Conservation (phyloP, 2,329 filamentous ascomycete genomes). For the Fusarium annulatum region DNA sequence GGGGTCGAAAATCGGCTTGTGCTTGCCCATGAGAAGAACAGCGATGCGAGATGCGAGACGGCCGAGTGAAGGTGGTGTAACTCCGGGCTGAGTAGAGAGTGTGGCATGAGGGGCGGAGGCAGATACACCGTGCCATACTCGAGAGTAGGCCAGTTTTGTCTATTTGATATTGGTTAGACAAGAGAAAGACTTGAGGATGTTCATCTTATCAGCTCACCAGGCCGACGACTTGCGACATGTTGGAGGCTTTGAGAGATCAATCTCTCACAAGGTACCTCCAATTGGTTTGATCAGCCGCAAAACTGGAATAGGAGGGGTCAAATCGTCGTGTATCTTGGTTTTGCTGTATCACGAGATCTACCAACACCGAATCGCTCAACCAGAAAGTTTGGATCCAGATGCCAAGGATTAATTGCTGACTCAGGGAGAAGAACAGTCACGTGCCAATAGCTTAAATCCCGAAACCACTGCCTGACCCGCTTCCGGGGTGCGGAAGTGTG, state of each 20-base stretch:
- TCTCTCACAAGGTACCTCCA: conserved; percentile 30
- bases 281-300: conserved; percentile 19
- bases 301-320: conserved; percentile 12
- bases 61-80: conserved; percentile 83
- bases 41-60: conserved; percentile 91
- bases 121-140: conserved; percentile 90
- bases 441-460: conserved; percentile 26
- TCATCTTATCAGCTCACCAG: conserved; percentile 62
- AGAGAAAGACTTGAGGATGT: conserved; percentile 11
- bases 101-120: conserved; percentile 73
- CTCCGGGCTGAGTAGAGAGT: conserved; percentile 66
- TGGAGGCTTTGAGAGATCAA: conserved; percentile 44
- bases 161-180: conserved; percentile 52
- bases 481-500: conserved; percentile 15
- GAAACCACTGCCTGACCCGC: conserved; percentile 39
- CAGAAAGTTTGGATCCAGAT: conserved; percentile 45
- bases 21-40: conserved; percentile 92
- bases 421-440: conserved; percentile 37
- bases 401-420: conserved; percentile 41
- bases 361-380: conserved; percentile 18
- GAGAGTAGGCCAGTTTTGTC: conserved; percentile 96
- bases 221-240: conserved; percentile 84
- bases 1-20: conserved; percentile 98
- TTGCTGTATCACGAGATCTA: conserved; percentile 36
- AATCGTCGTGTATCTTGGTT: conserved; percentile 33